Conservation (phyloP, 2,329 filamentous ascomycete species). For the Berkeleyomyces basicola region DNA sequence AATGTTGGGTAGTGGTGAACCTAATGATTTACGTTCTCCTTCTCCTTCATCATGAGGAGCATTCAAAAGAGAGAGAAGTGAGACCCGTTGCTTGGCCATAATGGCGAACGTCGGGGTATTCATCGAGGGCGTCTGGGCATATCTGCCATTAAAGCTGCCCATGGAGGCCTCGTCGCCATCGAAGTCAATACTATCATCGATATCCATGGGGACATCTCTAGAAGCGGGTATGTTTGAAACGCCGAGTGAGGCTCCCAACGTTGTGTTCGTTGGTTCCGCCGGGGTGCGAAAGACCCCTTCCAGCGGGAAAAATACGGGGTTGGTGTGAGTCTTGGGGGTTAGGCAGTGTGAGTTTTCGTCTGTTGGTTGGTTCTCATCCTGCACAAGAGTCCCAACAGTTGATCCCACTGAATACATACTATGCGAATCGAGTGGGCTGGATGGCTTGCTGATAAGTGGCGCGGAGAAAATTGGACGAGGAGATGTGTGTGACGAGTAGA, state of each 20-base stretch:
- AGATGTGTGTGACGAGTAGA: background rate
- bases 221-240: background rate
- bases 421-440: background rate
- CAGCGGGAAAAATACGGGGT: slow-evolving; percentile 42
- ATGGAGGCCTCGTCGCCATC: slow-evolving; percentile 17
- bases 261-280: slow-evolving; percentile 32
- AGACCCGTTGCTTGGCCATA: slow-evolving; percentile 35
- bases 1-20: slow-evolving; percentile 2
- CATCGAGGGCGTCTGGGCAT: slow-evolving; percentile 43
- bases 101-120: slow-evolving; percentile 43
- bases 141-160: slow-evolving; percentile 18
- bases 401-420: slow-evolving; percentile 14
- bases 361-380: background rate
- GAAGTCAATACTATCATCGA: slow-evolving; percentile 16
- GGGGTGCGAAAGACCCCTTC: slow-evolving; percentile 47
- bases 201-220: slow-evolving; percentile 14
- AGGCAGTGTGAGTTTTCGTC: background rate
- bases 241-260: background rate
- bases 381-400: background rate
- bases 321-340: slow-evolving; percentile 19
- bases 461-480: slow-evolving; percentile 1
- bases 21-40: background rate
- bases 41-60: slow-evolving; percentile 26
- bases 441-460: background rate
- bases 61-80: slow-evolving; percentile 44